A percentile compares a stretch with the other conserved stretches of the same genome.
Evolutionary conservation across 805 yeast genomes (phyloP).

Genomic region (Kodamaea sagamina): DNA sequence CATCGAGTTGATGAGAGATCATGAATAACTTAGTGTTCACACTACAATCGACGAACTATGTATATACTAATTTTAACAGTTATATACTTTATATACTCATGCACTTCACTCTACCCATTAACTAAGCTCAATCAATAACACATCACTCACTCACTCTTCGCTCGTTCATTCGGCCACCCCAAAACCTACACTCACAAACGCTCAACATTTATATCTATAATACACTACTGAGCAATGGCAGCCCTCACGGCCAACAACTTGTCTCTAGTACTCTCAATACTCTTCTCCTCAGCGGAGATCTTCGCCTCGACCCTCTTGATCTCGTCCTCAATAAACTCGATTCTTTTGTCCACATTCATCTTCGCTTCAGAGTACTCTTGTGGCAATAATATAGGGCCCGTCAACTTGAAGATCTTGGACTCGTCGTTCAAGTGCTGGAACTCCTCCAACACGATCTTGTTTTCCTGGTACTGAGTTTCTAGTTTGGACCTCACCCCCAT

Average conservation of each 20-base stretch:
- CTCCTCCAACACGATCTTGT: slow-evolving; percentile 83
- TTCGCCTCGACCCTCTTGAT: slow-evolving; percentile 72
- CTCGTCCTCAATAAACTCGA: slow-evolving; percentile 83
- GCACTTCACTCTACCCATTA: no score
- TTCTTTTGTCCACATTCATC: slow-evolving; percentile 80
- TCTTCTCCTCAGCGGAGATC: slow-evolving; percentile 48
- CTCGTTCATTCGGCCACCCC: no score
- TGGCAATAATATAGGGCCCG: slow-evolving; percentile 90
- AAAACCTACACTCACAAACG: no score
- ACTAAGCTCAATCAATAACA: no score
- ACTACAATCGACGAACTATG: no score
- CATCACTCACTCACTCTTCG: no score
- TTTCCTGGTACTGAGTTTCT: slow-evolving; percentile 94
- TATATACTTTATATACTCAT: no score
- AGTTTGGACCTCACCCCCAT: slow-evolving; percentile 77
- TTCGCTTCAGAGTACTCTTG: slow-evolving; percentile 85
- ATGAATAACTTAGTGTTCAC: no score
- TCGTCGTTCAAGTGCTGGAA: slow-evolving; percentile 64
- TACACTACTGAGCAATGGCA: slow-evolving; percentile 18
- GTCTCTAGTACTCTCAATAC: slow-evolving; percentile 60
- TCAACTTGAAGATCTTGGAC: slow-evolving; percentile 80
- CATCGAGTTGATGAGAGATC: no score
- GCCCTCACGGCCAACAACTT: slow-evolving; percentile 51
- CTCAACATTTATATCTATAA: neutral
- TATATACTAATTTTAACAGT: no score